Evolutionary conservation across 805 yeast genomes (phyloP), one percentile per base, ranked within the genome.

Genomic region (Candida maesae): DNA sequence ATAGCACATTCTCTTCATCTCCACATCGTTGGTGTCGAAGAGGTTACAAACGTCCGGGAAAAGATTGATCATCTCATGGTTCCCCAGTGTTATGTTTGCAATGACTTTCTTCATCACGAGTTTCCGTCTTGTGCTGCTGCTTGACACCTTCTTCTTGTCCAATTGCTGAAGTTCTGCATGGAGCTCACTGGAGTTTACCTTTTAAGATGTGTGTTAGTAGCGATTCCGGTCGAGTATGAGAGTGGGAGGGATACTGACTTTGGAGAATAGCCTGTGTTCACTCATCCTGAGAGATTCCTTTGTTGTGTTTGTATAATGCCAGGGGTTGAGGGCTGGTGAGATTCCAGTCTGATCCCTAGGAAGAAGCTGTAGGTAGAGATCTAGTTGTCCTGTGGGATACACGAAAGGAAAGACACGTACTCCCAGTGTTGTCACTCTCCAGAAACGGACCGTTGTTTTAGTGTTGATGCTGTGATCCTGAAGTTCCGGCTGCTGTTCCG

Each of bases 61-160:
- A 40, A 91, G 58, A 15, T 65, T 59, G 10, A 78, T 69, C 76
- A 89, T 77, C 56, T 91, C 96, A 41, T 73, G 73, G 59, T 86
- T 87, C 36, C 89, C 88, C 63, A 88, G 71, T 6, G 95, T 82
- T 61, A 88, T 73, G 61, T 89, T 90, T 32, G 95, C 91, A 7
- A 90, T 70, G 20, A 88, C 74, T 54, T 84, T 84, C 59, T 81
- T 81, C 54, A 91, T 59, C 1, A 80, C 72, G 10, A 66, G 63
- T 51, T 73, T 77, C 35, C 59, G 59, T 47, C 61, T 67, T n/a
- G 62, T 42, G 3, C 52, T 57, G 18, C 59, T 55, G n/a, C 20
- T 29, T 19, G 38, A 33, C 9, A 35, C 17, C 51, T 69, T 70
- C 56, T 67, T 71, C 44, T 65, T 67, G 20, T 66, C 68, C 6